Evolutionary conservation across 768 basidiomycete species (phyloP).

Genomic region (Tricholoma sp.): DNA sequence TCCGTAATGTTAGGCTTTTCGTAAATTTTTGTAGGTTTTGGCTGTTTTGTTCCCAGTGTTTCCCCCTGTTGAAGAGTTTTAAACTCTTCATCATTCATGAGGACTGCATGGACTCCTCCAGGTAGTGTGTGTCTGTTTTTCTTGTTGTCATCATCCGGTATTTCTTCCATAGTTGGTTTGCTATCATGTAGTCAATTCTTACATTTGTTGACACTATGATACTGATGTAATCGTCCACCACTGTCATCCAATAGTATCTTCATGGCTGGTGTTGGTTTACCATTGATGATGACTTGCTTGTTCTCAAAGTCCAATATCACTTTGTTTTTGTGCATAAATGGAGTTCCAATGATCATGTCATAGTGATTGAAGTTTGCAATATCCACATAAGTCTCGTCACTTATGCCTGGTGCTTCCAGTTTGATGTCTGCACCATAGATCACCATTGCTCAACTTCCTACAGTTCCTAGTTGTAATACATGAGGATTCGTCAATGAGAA

Average conservation of each 20-base stretch:
- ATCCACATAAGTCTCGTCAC: conserved; percentile 23
- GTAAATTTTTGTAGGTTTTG: background rate
- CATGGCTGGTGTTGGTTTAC: background rate
- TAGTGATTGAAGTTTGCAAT: conserved; percentile 31
- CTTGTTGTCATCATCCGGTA: background rate
- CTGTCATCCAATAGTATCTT: background rate
- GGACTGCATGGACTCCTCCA: background rate
- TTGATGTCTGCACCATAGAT: conserved; percentile 18
- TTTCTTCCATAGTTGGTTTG: background rate
- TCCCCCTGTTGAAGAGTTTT: conserved; percentile 3
- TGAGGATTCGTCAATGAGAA: conserved; percentile 9
- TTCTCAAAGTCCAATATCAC: conserved; percentile 19
- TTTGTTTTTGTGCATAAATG: conserved; percentile 21
- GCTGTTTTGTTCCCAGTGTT: background rate
- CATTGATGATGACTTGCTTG: conserved; percentile 8
- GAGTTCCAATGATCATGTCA: conserved; percentile 29
- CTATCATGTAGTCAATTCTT: background rate
- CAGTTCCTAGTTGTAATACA: conserved; percentile 25
- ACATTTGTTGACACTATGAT: background rate
- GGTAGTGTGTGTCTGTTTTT: background rate
- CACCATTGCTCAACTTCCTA: conserved; percentile 23
- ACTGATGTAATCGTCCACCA: background rate
- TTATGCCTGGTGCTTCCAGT: conserved; percentile 7
- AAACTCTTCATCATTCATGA: conserved; percentile 4
- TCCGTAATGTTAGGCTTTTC: background rate